phyloP scores from a whole-genome alignment of 495 filamentous ascomycete genomes.

The Cercophora scortea region DNA sequence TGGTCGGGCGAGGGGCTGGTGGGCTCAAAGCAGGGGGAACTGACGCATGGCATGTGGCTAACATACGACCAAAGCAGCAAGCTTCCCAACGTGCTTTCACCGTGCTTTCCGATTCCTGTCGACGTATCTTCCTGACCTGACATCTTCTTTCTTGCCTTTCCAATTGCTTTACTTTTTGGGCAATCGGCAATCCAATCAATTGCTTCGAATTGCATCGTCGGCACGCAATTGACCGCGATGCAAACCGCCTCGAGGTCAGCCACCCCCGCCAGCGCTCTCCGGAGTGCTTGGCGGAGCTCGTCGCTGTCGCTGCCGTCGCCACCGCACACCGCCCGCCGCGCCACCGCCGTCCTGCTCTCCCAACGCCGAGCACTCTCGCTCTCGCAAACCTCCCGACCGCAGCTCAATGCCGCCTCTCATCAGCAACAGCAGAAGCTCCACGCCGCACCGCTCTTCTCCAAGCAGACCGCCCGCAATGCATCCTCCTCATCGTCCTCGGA shows the following conservation, averaged over 20 bases:
- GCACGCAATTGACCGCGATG: conserved; percentile 9
- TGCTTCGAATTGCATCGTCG: too few relatives aligned
- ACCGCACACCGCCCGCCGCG: conserved; percentile 3
- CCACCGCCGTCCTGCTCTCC: not conserved
- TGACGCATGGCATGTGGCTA: too few relatives aligned
- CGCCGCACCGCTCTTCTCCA: not conserved
- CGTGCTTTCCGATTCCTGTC: not conserved
- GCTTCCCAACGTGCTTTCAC: too few relatives aligned
- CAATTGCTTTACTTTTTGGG: too few relatives aligned
- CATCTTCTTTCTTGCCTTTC: too few relatives aligned
- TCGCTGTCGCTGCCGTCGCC: not conserved
- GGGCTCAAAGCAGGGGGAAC: too few relatives aligned
- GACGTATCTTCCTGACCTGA: too few relatives aligned
- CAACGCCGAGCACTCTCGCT: not conserved
- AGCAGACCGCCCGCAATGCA: conserved; percentile 11
- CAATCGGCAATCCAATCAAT: too few relatives aligned
- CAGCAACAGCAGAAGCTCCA: not conserved
- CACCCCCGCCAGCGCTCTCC: conserved; percentile 10
- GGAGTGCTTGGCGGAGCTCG: conserved; percentile 6
- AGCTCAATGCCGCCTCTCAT: not conserved
- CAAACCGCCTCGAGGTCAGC: conserved; percentile 9
- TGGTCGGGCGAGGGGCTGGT: too few relatives aligned
- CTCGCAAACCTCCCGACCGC: not conserved
- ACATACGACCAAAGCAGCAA: too few relatives aligned
- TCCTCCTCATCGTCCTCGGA: conserved; percentile 25